phyloP scores from a whole-genome alignment of 768 basidiomycete species.

The Peribolospora kevripleyi region DNA sequence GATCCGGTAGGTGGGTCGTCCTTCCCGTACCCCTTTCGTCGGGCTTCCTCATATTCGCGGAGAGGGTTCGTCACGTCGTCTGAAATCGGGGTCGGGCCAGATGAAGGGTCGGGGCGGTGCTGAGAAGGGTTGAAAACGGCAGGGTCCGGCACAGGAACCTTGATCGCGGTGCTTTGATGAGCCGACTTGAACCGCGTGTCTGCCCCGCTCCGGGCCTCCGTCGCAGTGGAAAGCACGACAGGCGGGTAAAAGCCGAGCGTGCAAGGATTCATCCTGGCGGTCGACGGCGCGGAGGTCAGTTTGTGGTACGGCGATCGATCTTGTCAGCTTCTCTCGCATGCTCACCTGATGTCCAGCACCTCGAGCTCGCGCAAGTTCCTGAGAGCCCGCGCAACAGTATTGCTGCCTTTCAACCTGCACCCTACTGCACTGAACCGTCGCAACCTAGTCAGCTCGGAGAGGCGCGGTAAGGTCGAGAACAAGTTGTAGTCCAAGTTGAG shows the following conservation, averaged over 20 bases:
- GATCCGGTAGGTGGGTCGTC: no score
- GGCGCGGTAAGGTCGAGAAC: constrained; percentile 32
- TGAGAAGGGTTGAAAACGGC: no score
- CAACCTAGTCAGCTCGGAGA: constrained; percentile 50
- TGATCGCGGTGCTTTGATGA: no score
- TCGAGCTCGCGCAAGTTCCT: constrained; percentile 53
- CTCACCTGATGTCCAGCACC: constrained; percentile 74
- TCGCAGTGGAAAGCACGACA: constrained; percentile 18
- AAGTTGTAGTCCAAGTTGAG: constrained; percentile 97
- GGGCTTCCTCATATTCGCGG: no score
- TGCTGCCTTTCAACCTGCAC: constrained; percentile 43
- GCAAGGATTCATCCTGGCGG: constrained; percentile 66
- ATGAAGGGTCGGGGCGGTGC: no score
- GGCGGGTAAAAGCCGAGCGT: constrained; percentile 92
- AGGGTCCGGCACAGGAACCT: no score
- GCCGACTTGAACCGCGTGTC: no score
- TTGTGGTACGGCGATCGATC: no score
- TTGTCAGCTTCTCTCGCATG: neutral
- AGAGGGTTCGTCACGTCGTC: no score
- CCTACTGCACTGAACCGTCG: constrained; percentile 72
- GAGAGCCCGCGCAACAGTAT: constrained; percentile 45
- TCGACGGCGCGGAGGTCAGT: neutral
- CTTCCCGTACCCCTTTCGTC: no score
- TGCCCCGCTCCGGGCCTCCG: no score
- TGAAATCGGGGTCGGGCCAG: no score